A percentile compares a stretch with the other conserved stretches of the same genome.
Evolutionary conservation across 768 basidiomycete genomes (phyloP).

Genomic region (Pleurotus ostreatus): DNA sequence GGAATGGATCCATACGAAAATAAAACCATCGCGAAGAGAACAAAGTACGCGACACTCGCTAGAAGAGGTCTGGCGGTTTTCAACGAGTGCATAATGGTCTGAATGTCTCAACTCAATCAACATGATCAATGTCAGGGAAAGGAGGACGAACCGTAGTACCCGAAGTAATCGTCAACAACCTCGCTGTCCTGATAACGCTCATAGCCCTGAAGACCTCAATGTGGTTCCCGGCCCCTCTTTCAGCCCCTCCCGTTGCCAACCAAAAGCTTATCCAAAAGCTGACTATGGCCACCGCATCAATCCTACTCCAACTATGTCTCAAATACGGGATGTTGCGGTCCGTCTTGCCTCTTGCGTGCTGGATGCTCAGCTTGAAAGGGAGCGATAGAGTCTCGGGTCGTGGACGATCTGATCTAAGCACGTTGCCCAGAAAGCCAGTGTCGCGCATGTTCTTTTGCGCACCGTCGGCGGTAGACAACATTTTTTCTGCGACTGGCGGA

Average conservation of each 20-base stretch:
- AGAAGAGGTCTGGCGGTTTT: conserved; percentile 90
- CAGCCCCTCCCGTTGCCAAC: conserved; percentile 64
- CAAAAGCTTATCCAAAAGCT: conserved; percentile 85
- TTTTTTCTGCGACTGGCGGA: conserved; percentile 30
- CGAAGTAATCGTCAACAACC: conserved; percentile 81
- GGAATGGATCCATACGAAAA: conserved; percentile 63
- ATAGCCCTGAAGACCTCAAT: conserved; percentile 87
- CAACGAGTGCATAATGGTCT: conserved; percentile 86
- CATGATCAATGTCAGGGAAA: not conserved
- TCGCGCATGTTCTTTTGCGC: conserved; percentile 38
- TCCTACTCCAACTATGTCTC: conserved; percentile 87
- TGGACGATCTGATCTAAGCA: conserved; percentile 35
- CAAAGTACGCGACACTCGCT: conserved; percentile 86
- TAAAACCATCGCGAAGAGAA: conserved; percentile 82
- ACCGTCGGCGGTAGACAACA: conserved; percentile 25
- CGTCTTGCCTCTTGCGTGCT: conserved; percentile 50
- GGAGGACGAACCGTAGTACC: conserved; percentile 76
- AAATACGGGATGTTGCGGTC: conserved; percentile 78
- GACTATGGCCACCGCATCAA: conserved; percentile 83
- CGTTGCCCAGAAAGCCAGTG: conserved; percentile 45
- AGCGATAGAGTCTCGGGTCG: conserved; percentile 45
- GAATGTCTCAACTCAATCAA: conserved; percentile 9
- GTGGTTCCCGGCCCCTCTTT: conserved; percentile 58
- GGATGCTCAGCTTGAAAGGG: conserved; percentile 61
- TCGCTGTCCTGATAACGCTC: conserved; percentile 77